Base-by-base conservation (phyloP, 768 basidiomycete species). In the Ephemerocybe angulata region DNA sequence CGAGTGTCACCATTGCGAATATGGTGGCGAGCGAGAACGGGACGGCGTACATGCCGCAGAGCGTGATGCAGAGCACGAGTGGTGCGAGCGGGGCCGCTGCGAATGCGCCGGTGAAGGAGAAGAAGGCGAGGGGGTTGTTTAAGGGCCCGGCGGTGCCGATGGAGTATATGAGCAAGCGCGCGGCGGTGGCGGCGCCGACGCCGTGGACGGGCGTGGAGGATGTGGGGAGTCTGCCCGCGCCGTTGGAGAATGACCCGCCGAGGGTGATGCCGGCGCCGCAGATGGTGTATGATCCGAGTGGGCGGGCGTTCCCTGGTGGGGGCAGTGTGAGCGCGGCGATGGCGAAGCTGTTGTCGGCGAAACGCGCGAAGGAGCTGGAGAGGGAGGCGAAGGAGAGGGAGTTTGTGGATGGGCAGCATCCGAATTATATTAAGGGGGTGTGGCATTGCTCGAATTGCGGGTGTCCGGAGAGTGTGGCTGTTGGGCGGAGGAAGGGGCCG, bases 401-500 rank as follows among this genome's bases (percentile, higher is more conserved):
- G 68, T 90, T 85, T 64, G 85, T 85, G 37, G 87, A 92, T 62
- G 87, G 89, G 7, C 88, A 90, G 64, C 90, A 90, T 63, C 78
- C 86, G 35, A 90, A 92, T 65, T 77, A 82, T 62, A 87, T 93
- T 65, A 76, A 93, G 60, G 92, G 90, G 1, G 78, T 90, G 3
- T 97, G 94, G 94, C 91, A 93, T 71, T 98, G 94, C 66, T 93
- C 91, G 19, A 96, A 93, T 64, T 97, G 92, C 62, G 94, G 94
- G 4, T 90, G 90, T 65, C 94, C 94, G 0, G 93, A 92, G 65
- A 83, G 73, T 61, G 85, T 96, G 54, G 90, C 92, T 2, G 74
- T 93, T 40, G 93, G 93, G 2, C 75, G 91, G 57, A 78, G 93
- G 60, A 95, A 95, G 63, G 93, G 95, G 1, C 93, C 92, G 1